These are phyloP conservation scores for Rhizopus microsporus DNA, from an alignment of 371 early-diverging fungal genomes.

Conservation along the genomic window DNA sequence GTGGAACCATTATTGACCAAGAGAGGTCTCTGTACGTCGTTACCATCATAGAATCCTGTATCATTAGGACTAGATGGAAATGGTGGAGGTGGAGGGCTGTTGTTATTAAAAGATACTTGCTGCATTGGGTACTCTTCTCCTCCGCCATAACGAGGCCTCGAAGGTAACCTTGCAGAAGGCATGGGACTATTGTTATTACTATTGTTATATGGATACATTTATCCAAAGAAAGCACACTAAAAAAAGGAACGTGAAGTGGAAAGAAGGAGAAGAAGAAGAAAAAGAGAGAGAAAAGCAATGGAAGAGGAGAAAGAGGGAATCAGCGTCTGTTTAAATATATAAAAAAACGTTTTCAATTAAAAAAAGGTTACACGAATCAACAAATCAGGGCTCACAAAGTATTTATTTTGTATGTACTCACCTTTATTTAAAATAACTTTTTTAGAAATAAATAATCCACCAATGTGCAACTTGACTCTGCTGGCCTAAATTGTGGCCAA, in stretches of 20 bases:
- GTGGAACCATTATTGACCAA: slow-evolving; percentile 13
- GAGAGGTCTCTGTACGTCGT: slow-evolving; percentile 14
- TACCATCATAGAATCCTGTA: slow-evolving; percentile 18
- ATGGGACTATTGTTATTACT: slow-evolving; percentile 16
- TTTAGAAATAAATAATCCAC: no score
- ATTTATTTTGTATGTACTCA: slow-evolving; percentile 1
- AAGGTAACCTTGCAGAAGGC: slow-evolving; percentile 22
- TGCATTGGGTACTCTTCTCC: slow-evolving; percentile 30
- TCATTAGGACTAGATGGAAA: slow-evolving; percentile 8
- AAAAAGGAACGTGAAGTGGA: not conserved
- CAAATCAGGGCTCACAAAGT: slow-evolving; percentile 1
- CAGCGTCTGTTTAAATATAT: slow-evolving; percentile 14
- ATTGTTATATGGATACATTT: slow-evolving; percentile 23
- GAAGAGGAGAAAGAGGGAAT: slow-evolving; percentile 6
- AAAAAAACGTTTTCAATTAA: slow-evolving; percentile 13
- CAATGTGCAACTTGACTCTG: no score
- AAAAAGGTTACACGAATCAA: slow-evolving; percentile 12
- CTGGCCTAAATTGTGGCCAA: no score
- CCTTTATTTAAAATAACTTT: not conserved
- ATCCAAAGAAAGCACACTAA: not conserved
- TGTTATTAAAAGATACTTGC: slow-evolving; percentile 16
- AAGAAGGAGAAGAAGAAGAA: slow-evolving; percentile 7
- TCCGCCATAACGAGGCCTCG: slow-evolving; percentile 18
- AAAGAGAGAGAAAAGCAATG: slow-evolving; percentile 1
- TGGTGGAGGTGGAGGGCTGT: not conserved